These are phyloP conservation scores for Venturia aucupariae DNA, from an alignment of 2,329 filamentous ascomycete species.

Conservation along the genomic window DNA sequence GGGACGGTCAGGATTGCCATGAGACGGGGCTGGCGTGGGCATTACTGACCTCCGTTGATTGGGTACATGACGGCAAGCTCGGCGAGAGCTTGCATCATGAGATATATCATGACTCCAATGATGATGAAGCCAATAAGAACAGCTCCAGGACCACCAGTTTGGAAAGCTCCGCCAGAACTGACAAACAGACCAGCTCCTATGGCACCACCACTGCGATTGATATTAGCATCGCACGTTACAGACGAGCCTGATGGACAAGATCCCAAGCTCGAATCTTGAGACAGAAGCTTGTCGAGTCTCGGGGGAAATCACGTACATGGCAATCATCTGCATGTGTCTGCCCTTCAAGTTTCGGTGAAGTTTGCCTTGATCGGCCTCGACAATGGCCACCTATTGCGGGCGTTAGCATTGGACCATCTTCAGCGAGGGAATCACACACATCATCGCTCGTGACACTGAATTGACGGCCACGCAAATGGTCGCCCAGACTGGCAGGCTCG, in stretches of 20 bases:
- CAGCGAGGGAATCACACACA: neutral
- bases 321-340: constrained; percentile 16
- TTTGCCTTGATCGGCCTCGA: constrained; percentile 10
- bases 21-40: too few relatives aligned
- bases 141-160: constrained; percentile 13
- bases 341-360: constrained; percentile 15
- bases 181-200: constrained; percentile 33
- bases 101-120: constrained; percentile 33
- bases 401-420: neutral
- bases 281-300: neutral
- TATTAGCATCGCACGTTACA: neutral
- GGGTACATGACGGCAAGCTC: constrained; percentile 19
- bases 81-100: constrained; percentile 17
- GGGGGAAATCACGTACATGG: constrained; percentile 12
- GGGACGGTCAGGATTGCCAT: too few relatives aligned
- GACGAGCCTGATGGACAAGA: neutral
- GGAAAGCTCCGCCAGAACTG: constrained; percentile 23
- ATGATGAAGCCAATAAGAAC: constrained; percentile 40
- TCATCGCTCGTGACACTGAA: constrained; percentile 8
- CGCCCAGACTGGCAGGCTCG: constrained; percentile 7
- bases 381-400: neutral
- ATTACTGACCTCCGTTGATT: constrained; percentile 12
- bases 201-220: constrained; percentile 10
- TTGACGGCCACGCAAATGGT: neutral
- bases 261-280: too few relatives aligned